Percentiles rank a stretch among this genome's conserved stretches.
phyloP scores from a whole-genome alignment of 1,139 yeast genomes.

The Oligophagozyma castellii region DNA sequence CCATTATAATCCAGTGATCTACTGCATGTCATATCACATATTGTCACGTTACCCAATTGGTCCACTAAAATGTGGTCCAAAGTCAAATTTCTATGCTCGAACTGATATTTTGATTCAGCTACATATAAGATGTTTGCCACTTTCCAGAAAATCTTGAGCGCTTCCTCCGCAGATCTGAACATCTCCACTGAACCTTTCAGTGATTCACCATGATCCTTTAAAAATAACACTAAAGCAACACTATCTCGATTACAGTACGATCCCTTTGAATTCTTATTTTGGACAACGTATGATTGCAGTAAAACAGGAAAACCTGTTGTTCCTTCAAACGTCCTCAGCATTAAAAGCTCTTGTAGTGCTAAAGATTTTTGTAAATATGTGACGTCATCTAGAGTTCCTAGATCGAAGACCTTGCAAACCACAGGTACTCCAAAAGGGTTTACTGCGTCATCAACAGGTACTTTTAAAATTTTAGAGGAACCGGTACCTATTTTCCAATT shows the following conservation, averaged over 20 bases:
- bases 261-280: slow-evolving; percentile 3
- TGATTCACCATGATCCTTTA: slow-evolving; percentile 22
- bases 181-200: slow-evolving; percentile 6
- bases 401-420: slow-evolving; percentile 12
- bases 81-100: slow-evolving; percentile 58
- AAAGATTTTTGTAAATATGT: slow-evolving; percentile 11
- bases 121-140: slow-evolving; percentile 33
- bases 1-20: slow-evolving; percentile 28
- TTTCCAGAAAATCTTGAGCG: slow-evolving; percentile 39
- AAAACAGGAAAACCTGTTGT: slow-evolving; percentile 21
- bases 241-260: slow-evolving; percentile 1
- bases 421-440: slow-evolving; percentile 1
- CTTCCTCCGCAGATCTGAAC: slow-evolving; percentile 34
- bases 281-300: slow-evolving; percentile 13
- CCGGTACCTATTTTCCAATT: slow-evolving; percentile 5
- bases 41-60: slow-evolving; percentile 29
- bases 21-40: slow-evolving; percentile 46
- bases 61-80: slow-evolving; percentile 42
- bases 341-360: slow-evolving; percentile 18
- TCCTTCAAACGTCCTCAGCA: slow-evolving; percentile 13
- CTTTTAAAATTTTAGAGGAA: slow-evolving; percentile 12
- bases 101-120: slow-evolving; percentile 37
- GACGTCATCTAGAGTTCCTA: slow-evolving; percentile 10
- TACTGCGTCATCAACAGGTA: slow-evolving; percentile 3
- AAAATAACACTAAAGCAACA: slow-evolving; percentile 14